Evolutionary conservation across 2,329 filamentous ascomycete genomes (phyloP), one percentile per base, ranked within the genome.

Genomic region (Pezicula radicicola): DNA sequence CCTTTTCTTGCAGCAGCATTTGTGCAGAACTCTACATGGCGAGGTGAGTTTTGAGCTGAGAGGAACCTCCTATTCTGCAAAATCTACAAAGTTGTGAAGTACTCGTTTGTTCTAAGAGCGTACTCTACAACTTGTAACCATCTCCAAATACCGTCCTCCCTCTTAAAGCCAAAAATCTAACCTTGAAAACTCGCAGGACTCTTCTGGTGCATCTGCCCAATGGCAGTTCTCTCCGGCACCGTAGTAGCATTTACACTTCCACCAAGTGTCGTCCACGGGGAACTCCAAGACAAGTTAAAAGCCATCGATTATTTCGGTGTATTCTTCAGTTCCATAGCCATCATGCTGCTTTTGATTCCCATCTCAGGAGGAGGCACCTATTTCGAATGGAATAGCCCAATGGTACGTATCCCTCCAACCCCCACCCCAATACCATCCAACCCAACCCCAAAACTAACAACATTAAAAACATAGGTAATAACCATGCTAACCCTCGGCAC

Each of bases 281-380:
- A 72, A 9, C 67, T 79, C 36, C 66, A 67, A 37, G 72, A 76
- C 41, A 80, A 76, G 44, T 60, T 80, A 19, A 69, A 67, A 45
- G 79, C 78, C 41, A 81, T 87, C 50, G 84, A 88, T 63, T 83
- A 78, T 56, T 75, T 70, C 21, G 84, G 84, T 1, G 70, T 83
- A 1, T 51, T 84, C 10, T 72, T 75, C 3, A 79, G 76, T 4
- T 80, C 79, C 0, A 67, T 76, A 6, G 81, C 76, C 0, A 76
- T 85, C 27, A 76, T 87, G 9, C 72, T 86, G 12, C 58, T 87
- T 2, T 70, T 87, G 16, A 83, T 88, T 42, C 84, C 84, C 0
- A 76, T 87, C 12, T 85, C 82, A 3, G 81, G 81, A 15, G 81
- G 79, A 51, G 81, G 78, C 2, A 73, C 75, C 0, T 81, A 81